Evolutionary conservation across 2,329 filamentous ascomycete genomes (phyloP).

Genomic region (Talaromyces sp.): DNA sequence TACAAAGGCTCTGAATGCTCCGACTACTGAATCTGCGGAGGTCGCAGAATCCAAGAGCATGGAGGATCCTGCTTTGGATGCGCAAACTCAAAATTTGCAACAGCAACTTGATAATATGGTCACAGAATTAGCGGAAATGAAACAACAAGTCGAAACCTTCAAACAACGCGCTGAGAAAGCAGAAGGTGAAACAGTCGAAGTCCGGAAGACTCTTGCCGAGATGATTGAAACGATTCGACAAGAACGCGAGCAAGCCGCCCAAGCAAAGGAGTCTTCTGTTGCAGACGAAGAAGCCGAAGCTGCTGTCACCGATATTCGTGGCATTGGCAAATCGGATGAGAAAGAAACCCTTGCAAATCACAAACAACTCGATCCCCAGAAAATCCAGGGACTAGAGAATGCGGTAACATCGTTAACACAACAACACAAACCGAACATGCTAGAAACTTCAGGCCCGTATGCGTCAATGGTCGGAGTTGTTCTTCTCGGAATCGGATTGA

Average conservation of each 20-base stretch:
- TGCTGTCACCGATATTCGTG: not conserved
- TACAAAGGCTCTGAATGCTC: not conserved
- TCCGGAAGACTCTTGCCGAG: conserved; percentile 71
- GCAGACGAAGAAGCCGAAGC: not conserved
- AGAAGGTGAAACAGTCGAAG: conserved; percentile 68
- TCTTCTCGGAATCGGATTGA: conserved; percentile 72
- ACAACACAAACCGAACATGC: conserved; percentile 29
- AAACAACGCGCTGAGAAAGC: conserved; percentile 72
- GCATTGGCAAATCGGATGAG: not conserved
- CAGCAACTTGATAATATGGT: conserved; percentile 70
- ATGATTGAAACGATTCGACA: conserved; percentile 79
- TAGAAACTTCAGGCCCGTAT: conserved; percentile 63
- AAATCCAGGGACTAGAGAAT: conserved; percentile 36
- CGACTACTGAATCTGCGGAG: conserved; percentile 12
- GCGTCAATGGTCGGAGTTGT: conserved; percentile 79
- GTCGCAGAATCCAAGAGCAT: conserved; percentile 22
- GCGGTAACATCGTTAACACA: conserved; percentile 40
- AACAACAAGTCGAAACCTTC: conserved; percentile 72
- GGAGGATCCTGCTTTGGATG: conserved; percentile 24
- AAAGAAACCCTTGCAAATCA: not conserved
- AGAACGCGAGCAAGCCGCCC: conserved; percentile 49
- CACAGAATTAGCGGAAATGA: conserved; percentile 73
- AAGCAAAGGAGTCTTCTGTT: conserved; percentile 23
- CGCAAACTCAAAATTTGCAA: conserved; percentile 52
- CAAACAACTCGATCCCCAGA: conserved; percentile 38